Evolutionary conservation across 2,329 filamentous ascomycete species (phyloP), one percentile per base, ranked within the genome.

Genomic region (Pseudogymnoascus sp.): DNA sequence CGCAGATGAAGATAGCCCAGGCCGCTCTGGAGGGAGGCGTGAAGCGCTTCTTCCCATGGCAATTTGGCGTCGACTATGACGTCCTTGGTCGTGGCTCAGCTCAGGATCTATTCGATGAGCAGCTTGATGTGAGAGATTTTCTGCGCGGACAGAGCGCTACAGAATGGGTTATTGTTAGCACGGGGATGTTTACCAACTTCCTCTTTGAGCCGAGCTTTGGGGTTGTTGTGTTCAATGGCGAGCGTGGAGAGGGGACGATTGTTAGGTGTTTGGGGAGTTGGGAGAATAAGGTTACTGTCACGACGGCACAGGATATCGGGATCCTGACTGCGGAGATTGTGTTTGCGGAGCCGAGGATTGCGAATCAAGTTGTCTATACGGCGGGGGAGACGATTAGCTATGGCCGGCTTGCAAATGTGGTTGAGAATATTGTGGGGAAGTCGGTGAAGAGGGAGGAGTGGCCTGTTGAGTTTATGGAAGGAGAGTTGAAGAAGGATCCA

Each of bases 51-150:
- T 79, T 90, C 16, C 88, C 88, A 0, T 91, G 88, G 88, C 88
- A 91, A 71, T 90, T 87, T 71, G 88, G 88, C 0, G 83, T 89
- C 23, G 85, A 91, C 70, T 91, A 90, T 73, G 87, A 90, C 63
- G 71, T 76, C 28, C 83, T 89, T 14, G 85, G 86, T 0, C 71
- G 75, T 0, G 81, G 82, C 0, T 83, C 81, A 25, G 76, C 82
- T 45, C 86, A 89, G 72, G 81, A 85, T 35, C 69, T 90, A 12
- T 90, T 90, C 67, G 86, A 86, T 63, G 87, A 89, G 77, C 86
- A 89, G 74, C 75, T 87, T 0, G 78, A 79, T 61, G 86, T 89
- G 25, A 73, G 86, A 11, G 72, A 74, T 18, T 61, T 83, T 18
- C 73, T 89, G 5, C 73, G 83, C 1, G 72, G 66, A 0, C 81